phyloP scores from a whole-genome alignment of 2,329 filamentous ascomycete species.

The Penicillium sclerotiorum region DNA sequence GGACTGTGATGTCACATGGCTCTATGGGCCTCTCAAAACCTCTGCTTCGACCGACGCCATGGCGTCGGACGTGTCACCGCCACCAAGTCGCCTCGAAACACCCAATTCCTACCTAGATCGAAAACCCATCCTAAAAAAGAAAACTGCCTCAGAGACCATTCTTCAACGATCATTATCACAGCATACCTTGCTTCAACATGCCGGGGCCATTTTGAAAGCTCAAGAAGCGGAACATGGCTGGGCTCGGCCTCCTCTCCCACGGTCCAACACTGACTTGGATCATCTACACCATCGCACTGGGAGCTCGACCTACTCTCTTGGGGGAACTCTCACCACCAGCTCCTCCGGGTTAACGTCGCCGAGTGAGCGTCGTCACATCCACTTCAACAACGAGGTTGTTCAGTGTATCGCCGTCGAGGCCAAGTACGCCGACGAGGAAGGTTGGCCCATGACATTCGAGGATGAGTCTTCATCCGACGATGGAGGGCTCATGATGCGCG shows the following conservation, averaged over 20 bases:
- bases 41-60: constrained; percentile 59
- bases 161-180: constrained; percentile 85
- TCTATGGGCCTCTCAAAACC: constrained; percentile 89
- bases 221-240: constrained; percentile 65
- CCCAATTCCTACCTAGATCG: constrained; percentile 70
- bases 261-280: constrained; percentile 70
- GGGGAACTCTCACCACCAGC: constrained; percentile 64
- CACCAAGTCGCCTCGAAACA: constrained; percentile 59
- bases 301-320: constrained; percentile 50
- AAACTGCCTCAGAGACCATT: constrained; percentile 94
- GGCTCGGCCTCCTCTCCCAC: constrained; percentile 60
- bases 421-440: constrained; percentile 61
- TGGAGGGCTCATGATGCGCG: constrained; percentile 80
- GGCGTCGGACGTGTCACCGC: constrained; percentile 51
- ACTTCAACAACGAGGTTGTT: constrained; percentile 94
- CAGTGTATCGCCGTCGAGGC: constrained; percentile 93
- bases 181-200: constrained; percentile 86
- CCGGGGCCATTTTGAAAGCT: constrained; percentile 80
- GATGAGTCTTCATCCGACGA: constrained; percentile 72
- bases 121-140: constrained; percentile 94
- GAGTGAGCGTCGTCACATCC: constrained; percentile 76
- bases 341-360: constrained; percentile 72
- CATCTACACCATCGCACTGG: constrained; percentile 63
- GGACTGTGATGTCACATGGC: constrained; percentile 95
- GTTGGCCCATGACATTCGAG: constrained; percentile 42